Percentiles rank a stretch among this genome's conserved stretches.
phyloP scores from a whole-genome alignment of 1,284 basidiomycete species.

The Cerioporus squamosus region DNA sequence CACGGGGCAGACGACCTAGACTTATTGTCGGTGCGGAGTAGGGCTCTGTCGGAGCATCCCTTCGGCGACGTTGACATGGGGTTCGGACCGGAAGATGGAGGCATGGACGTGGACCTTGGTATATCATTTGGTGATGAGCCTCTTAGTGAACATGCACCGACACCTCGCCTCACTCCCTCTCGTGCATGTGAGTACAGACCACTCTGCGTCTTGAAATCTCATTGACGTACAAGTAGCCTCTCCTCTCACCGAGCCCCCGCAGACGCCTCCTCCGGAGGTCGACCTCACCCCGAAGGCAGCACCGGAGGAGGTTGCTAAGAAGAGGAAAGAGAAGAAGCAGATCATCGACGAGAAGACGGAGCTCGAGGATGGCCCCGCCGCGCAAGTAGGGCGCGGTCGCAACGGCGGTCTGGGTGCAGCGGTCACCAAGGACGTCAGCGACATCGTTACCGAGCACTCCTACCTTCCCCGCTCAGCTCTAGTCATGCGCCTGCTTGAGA shows the following conservation, averaged over 20 bases:
- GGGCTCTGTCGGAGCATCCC: conserved; percentile 66
- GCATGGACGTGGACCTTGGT: conserved; percentile 70
- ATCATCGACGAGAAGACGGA: conserved; percentile 87
- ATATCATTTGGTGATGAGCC: conserved; percentile 59
- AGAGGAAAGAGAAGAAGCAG: conserved; percentile 74
- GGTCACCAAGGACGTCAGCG: conserved; percentile 68
- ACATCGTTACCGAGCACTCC: conserved; percentile 78
- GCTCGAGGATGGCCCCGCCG: conserved; percentile 72
- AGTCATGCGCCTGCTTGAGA: conserved; percentile 82
- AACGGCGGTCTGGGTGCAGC: conserved; percentile 59
- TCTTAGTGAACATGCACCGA: conserved; percentile 33
- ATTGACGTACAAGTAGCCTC: conserved; percentile 53
- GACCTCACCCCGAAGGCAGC: conserved; percentile 55
- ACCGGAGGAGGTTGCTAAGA: conserved; percentile 35
- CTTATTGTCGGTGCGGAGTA: conserved; percentile 60
- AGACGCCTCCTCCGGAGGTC: conserved; percentile 65
- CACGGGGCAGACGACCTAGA: conserved; percentile 57
- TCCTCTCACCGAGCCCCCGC: conserved; percentile 71
- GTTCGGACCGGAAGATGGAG: conserved; percentile 52
- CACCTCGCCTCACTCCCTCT: conserved; percentile 62
- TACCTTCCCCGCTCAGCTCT: conserved; percentile 85
- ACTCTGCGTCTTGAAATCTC: not conserved
- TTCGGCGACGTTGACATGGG: conserved; percentile 69
- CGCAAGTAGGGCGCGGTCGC: conserved; percentile 55
- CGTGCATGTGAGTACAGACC: conserved; percentile 61